A percentile compares a stretch with the other conserved stretches of the same genome.
Evolutionary conservation across 129 eudicot genomes (phyloP).

Genomic region (Rutidosis leptorrhynchoides): DNA sequence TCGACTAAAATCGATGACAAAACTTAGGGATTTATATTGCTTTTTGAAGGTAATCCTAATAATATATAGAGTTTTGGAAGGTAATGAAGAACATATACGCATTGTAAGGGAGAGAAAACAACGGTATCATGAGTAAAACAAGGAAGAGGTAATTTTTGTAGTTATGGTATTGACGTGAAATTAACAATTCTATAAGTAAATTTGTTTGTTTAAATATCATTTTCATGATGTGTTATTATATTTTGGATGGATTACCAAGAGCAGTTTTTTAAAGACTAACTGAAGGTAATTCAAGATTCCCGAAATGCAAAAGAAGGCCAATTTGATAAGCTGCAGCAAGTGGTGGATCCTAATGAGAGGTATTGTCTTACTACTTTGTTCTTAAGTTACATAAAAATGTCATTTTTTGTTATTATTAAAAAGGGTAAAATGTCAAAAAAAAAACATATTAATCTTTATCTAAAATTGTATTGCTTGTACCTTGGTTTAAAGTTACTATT

Average conservation of each 20-base stretch:
- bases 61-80: no score
- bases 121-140: constrained; percentile 50
- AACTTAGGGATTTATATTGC: no score
- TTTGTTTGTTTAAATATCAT: background rate
- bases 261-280: constrained; percentile 62
- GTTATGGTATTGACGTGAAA: background rate
- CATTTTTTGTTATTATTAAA: background rate
- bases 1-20: no score
- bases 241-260: constrained; percentile 80
- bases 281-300: constrained; percentile 28
- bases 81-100: constrained; percentile 42
- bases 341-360: constrained; percentile 14
- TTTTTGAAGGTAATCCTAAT: no score
- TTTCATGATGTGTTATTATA: background rate
- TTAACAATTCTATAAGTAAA: background rate
- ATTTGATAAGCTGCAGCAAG: constrained; percentile 24
- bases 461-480: background rate
- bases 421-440: no score
- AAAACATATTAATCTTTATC: background rate
- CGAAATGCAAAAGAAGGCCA: constrained; percentile 25
- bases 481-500: background rate
- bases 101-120: constrained; percentile 59
- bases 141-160: constrained; percentile 57
- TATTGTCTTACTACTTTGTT: constrained; percentile 17
- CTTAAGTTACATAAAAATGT: background rate